Evolutionary conservation across 2,329 filamentous ascomycete species (phyloP).

Genomic region (Pezicula rhizophila): DNA sequence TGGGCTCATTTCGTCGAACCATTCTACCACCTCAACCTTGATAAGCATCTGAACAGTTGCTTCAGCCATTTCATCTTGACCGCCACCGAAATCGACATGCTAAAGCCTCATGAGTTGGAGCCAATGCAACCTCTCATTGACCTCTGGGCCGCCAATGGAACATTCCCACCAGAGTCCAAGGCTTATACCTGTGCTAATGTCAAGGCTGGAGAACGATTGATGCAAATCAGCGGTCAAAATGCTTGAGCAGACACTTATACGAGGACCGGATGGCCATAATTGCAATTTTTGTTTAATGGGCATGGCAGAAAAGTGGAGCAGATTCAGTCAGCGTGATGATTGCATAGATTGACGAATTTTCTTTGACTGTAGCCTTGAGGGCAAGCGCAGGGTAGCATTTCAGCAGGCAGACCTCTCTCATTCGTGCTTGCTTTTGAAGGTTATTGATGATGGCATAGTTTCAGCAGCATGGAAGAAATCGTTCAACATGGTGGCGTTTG

Average conservation of each 20-base stretch:
- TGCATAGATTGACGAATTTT: too few species aligned
- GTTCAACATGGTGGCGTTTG: too few species aligned
- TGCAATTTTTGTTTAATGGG: too few species aligned
- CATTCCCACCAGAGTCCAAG: conserved; percentile 71
- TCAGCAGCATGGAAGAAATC: too few species aligned
- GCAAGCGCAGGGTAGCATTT: too few species aligned
- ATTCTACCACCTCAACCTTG: conserved; percentile 75
- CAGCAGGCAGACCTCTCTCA: too few species aligned
- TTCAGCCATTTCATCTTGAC: conserved; percentile 82
- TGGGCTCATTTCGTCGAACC: conserved; percentile 88
- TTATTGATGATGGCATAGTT: too few species aligned
- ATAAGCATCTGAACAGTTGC: conserved; percentile 79
- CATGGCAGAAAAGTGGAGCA: too few species aligned
- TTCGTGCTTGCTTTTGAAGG: too few species aligned
- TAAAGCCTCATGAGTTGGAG: conserved; percentile 85
- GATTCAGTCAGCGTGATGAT: too few species aligned
- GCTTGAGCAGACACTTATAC: background rate
- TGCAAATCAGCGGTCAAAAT: conserved; percentile 26
- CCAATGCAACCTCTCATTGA: conserved; percentile 94
- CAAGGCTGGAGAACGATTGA: conserved; percentile 50
- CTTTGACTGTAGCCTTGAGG: too few species aligned
- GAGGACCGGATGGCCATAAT: too few species aligned
- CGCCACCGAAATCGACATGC: conserved; percentile 73
- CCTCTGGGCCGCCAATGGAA: conserved; percentile 82
- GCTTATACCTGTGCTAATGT: conserved; percentile 61